Evolutionary conservation across 768 basidiomycete species (phyloP), one percentile per base, ranked within the genome.

Genomic region (Calocybe indica): DNA sequence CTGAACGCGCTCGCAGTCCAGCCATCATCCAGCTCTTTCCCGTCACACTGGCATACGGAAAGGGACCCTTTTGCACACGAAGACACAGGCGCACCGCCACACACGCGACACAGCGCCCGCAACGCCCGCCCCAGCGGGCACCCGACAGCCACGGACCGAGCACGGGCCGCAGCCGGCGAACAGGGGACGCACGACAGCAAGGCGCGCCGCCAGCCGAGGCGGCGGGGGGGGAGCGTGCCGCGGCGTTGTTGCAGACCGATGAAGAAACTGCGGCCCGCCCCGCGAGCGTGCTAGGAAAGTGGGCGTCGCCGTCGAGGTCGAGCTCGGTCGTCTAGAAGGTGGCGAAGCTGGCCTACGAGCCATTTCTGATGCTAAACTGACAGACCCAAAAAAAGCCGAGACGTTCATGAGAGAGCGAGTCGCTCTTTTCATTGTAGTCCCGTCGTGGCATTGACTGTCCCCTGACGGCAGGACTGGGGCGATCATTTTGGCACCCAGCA

Each of bases 231-330:
- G n/a, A n/a, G n/a, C n/a, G n/a, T n/a, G n/a, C n/a, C n/a, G n/a
- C 22, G 22, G 22, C 22, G 22, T 22, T 22, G 1, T 9, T 43
- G 22, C 43, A 75, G 72, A 71, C 68, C 0, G 72, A 74, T 52
- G 72, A 74, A 52, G 72, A 74, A 51, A 76, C n/a, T n/a, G n/a
- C n/a, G n/a, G 71, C 72, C 4, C 65, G 66, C 6, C 73, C 73
- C n/a, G n/a, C 12, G 70, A 73, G 42, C 70, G 73, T 7, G 72
- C 71, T 5, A 56, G 55, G 6, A 68, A 65, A 45, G 56, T 51
- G 33, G 72, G 72, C 1, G 59, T 76, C 32, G 66, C 68, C 1
- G 69, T 76, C 0, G 73, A 76, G 47, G 72, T 76, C 13, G 73
- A 76, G 53, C 66, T 75, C 13, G 74, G 73, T 6, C 67, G 72